These are phyloP conservation scores for Groenewaldozyma auringiensis DNA, from an alignment of 1,139 yeast species.

Conservation along the genomic window DNA sequence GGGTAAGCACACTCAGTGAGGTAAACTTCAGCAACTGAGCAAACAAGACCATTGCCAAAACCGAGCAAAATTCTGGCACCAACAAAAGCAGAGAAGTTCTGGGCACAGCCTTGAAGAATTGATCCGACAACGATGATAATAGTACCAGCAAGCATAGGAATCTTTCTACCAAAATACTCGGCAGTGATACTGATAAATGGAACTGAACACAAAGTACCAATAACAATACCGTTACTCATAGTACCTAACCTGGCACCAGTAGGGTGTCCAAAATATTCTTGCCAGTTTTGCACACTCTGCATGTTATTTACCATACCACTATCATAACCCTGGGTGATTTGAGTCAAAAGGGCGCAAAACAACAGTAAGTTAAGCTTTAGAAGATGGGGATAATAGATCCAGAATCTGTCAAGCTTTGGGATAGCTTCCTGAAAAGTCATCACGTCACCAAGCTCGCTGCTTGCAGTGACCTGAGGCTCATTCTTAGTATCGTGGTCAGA, in stretches of 20 bases:
- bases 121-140: slow-evolving; percentile 17
- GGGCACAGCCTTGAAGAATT: not conserved
- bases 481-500: no score
- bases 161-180: slow-evolving; percentile 44
- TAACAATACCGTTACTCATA: slow-evolving; percentile 44
- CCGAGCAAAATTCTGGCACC: slow-evolving; percentile 4
- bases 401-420: slow-evolving; percentile 29
- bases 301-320: slow-evolving; percentile 45
- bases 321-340: slow-evolving; percentile 40
- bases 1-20: slow-evolving; percentile 11
- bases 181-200: slow-evolving; percentile 27
- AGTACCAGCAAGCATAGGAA: slow-evolving; percentile 38
- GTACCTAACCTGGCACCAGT: slow-evolving; percentile 40
- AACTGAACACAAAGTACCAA: slow-evolving; percentile 34
- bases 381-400: slow-evolving; percentile 35
- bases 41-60: slow-evolving; percentile 6
- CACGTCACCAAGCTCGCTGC: no score
- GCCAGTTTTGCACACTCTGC: slow-evolving; percentile 38
- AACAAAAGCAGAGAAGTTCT: not conserved
- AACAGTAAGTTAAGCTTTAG: slow-evolving; percentile 33
- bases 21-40: slow-evolving; percentile 6
- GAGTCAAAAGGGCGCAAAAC: slow-evolving; percentile 6
- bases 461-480: no score
- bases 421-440: no score
- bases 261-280: slow-evolving; percentile 33